Evolutionary conservation across 2,329 filamentous ascomycete species (phyloP).

Genomic region (Alternaria burnsii): DNA sequence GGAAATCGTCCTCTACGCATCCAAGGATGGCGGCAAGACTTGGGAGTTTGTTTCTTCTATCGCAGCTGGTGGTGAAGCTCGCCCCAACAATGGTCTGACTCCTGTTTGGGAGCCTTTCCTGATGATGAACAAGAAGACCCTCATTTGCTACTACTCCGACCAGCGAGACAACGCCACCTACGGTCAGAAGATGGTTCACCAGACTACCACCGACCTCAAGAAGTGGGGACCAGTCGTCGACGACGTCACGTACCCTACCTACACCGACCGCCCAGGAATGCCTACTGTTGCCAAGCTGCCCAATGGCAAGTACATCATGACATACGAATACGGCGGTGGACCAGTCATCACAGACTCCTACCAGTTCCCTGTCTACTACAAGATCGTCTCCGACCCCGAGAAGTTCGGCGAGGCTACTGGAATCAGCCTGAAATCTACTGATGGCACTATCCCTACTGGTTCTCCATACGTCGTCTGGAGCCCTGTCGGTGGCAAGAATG

Average conservation of each 20-base stretch:
- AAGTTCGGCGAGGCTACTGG: constrained; percentile 56
- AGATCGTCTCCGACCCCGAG: constrained; percentile 58
- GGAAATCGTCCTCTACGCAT: constrained; percentile 75
- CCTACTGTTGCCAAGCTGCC: constrained; percentile 67
- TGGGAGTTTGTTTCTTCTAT: constrained; percentile 75
- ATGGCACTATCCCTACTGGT: constrained; percentile 56
- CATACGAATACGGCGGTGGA: constrained; percentile 69
- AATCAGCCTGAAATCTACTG: constrained; percentile 54
- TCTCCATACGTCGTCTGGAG: constrained; percentile 64
- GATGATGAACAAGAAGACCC: constrained; percentile 64
- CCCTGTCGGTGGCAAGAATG: constrained; percentile 56
- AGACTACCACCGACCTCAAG: constrained; percentile 66
- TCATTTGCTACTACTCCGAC: constrained; percentile 76
- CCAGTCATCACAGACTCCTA: constrained; percentile 43
- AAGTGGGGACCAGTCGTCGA: constrained; percentile 68
- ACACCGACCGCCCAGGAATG: constrained; percentile 74
- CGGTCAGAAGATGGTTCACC: constrained; percentile 75
- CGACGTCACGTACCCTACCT: constrained; percentile 69
- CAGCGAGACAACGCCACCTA: constrained; percentile 69
- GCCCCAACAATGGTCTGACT: constrained; percentile 70
- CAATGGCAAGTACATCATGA: constrained; percentile 69
- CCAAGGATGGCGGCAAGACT: constrained; percentile 64
- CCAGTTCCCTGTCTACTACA: constrained; percentile 63
- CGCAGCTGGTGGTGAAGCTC: constrained; percentile 68
- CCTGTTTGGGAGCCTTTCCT: constrained; percentile 79